phyloP scores from a whole-genome alignment of 805 yeast genomes.

The Barnettozyma sucrosica region DNA sequence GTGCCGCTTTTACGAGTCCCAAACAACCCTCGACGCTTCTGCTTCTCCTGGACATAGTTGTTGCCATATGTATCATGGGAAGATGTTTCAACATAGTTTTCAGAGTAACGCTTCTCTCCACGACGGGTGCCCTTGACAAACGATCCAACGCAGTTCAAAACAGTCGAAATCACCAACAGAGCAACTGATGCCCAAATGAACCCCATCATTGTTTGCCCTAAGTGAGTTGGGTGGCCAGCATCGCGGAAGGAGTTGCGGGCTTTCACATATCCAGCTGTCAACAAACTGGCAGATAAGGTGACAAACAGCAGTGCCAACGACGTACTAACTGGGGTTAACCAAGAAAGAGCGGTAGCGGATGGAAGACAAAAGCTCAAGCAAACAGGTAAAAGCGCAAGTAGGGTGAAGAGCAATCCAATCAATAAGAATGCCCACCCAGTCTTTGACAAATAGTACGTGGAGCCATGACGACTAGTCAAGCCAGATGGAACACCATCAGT shows the following conservation, averaged over 20 bases:
- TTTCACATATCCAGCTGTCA: constrained; percentile 50
- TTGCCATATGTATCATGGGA: constrained; percentile 27
- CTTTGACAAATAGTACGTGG: constrained; percentile 62
- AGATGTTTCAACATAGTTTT: constrained; percentile 16
- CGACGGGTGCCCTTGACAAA: constrained; percentile 10
- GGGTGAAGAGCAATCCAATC: constrained; percentile 50
- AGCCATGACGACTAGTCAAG: constrained; percentile 42
- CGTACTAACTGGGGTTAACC: constrained; percentile 21
- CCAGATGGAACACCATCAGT: constrained; percentile 45
- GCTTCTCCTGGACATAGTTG: constrained; percentile 19
- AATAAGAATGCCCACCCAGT: constrained; percentile 61
- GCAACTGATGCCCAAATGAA: constrained; percentile 55
- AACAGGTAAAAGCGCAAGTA: constrained; percentile 40
- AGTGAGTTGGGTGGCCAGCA: constrained; percentile 34
- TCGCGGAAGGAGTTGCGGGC: constrained; percentile 44
- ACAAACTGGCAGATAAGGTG: constrained; percentile 39
- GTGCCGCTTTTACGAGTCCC: neutral
- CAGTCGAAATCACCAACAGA: constrained; percentile 16
- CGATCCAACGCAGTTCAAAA: constrained; percentile 21
- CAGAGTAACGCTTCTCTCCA: constrained; percentile 16
- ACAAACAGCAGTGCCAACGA: constrained; percentile 39
- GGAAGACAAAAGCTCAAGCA: constrained; percentile 21
- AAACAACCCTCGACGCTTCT: constrained; percentile 15
- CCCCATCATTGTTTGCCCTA: constrained; percentile 50
- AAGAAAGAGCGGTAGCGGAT: constrained; percentile 12